Evolutionary conservation across 164 flowering plant genomes (phyloP).

Genomic region (Vitis rupestris): DNA sequence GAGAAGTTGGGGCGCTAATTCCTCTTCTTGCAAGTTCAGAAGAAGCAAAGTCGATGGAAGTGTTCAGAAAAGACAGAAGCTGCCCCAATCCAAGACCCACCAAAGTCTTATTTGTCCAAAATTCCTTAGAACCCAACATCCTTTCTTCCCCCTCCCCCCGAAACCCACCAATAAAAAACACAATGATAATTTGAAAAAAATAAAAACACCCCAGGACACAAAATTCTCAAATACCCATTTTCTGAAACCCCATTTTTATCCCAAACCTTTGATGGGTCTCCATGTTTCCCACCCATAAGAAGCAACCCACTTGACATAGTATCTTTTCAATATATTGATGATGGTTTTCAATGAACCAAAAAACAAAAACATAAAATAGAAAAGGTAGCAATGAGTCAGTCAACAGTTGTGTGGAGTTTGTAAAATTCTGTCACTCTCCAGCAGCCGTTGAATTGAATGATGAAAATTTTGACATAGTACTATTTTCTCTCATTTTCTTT

Average conservation of each 20-base stretch:
- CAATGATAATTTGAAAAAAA: not conserved
- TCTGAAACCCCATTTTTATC: not conserved
- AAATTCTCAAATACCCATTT: constrained; percentile 6
- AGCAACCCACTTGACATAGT: too few species aligned
- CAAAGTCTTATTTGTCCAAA: constrained; percentile 63
- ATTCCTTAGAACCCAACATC: constrained; percentile 33
- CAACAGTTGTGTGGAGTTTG: too few species aligned
- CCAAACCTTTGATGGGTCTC: not conserved
- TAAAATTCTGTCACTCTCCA: too few species aligned
- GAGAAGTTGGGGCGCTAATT: constrained; percentile 91
- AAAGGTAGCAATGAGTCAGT: too few species aligned
- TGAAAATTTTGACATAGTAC: too few species aligned
- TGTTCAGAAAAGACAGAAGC: too few species aligned
- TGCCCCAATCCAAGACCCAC: not conserved
- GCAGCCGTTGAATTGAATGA: too few species aligned
- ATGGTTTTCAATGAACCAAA: not conserved
- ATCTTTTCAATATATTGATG: not conserved
- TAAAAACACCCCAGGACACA: not conserved
- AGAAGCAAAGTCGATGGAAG: too few species aligned
- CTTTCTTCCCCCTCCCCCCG: not conserved
- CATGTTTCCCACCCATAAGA: too few species aligned
- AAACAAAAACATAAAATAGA: too few species aligned
- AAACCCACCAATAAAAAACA: not conserved
- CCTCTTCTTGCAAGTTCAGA: constrained; percentile 63
- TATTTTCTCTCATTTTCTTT: too few species aligned